A percentile compares a stretch with the other conserved stretches of the same genome.
Conservation (phyloP, 1,284 basidiomycete genomes). For the Sparassis latifolia region DNA sequence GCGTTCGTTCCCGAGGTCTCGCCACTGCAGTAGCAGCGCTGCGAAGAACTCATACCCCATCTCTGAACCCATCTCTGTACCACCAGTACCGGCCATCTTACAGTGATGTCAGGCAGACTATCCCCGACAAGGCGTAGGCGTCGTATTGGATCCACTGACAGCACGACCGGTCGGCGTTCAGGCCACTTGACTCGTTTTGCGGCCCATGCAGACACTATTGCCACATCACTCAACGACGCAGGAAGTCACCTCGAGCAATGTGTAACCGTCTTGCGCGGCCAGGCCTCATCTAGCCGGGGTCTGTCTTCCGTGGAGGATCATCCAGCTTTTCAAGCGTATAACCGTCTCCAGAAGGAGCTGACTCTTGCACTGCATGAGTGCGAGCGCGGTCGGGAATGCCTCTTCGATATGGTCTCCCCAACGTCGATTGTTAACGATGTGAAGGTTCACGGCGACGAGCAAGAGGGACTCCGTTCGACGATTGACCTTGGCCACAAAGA, state of each 20-base stretch:
- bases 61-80: too few species aligned
- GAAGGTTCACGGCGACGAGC: slow-evolving; percentile 31
- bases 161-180: too few species aligned
- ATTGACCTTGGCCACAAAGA: slow-evolving; percentile 11
- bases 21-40: too few species aligned
- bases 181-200: slow-evolving; percentile 57
- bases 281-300: background rate
- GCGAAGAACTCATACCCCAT: too few species aligned
- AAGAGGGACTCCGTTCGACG: slow-evolving; percentile 1
- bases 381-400: slow-evolving; percentile 62
- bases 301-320: slow-evolving; percentile 22
- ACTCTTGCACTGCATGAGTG: slow-evolving; percentile 71
- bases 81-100: too few species aligned
- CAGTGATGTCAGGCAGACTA: too few species aligned
- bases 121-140: too few species aligned
- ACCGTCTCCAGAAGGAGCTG: slow-evolving; percentile 65
- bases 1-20: too few species aligned
- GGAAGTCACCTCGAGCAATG: slow-evolving; percentile 55
- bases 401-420: slow-evolving; percentile 46
- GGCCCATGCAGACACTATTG: slow-evolving; percentile 62
- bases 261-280: slow-evolving; percentile 45
- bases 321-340: slow-evolving; percentile 59
- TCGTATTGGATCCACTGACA: too few species aligned
- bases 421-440: slow-evolving; percentile 27
- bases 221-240: slow-evolving; percentile 60